A percentile compares a stretch with the other conserved stretches of the same genome.
phyloP scores from a whole-genome alignment of 306 rosid genomes.

The Pterocarpus santalinus region DNA sequence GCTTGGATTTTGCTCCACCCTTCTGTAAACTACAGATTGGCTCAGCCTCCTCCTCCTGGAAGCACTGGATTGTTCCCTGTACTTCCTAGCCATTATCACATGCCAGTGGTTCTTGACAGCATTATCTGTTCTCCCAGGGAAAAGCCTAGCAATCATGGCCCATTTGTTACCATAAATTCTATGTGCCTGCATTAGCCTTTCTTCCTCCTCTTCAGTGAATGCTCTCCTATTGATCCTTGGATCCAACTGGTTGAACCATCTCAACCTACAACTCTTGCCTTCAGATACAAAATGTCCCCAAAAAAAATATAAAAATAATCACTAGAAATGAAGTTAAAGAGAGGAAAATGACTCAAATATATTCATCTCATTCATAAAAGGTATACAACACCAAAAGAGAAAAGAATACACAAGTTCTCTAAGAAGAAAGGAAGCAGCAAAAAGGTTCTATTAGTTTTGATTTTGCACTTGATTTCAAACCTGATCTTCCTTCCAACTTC shows the following conservation, averaged over 20 bases:
- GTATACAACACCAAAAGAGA: too few relatives aligned
- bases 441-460: too few relatives aligned
- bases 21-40: slow-evolving; percentile 58
- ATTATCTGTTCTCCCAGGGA: slow-evolving; percentile 96
- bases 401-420: too few relatives aligned
- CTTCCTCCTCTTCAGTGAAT: slow-evolving; percentile 91
- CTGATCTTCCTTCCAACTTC: slow-evolving; percentile 97
- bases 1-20: slow-evolving; percentile 64
- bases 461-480: slow-evolving; percentile 45
- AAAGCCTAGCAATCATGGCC: slow-evolving; percentile 96
- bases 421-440: too few relatives aligned
- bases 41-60: slow-evolving; percentile 68
- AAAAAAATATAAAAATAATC: too few relatives aligned
- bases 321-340: too few relatives aligned
- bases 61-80: slow-evolving; percentile 84
- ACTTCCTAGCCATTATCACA: slow-evolving; percentile 96
- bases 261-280: slow-evolving; percentile 94
- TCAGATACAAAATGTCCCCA: too few relatives aligned
- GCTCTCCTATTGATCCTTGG: slow-evolving; percentile 92
- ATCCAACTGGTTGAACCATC: slow-evolving; percentile 98
- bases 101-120: slow-evolving; percentile 99
- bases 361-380: too few relatives aligned
- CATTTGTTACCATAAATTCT: slow-evolving; percentile 93
- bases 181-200: slow-evolving; percentile 93
- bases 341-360: too few relatives aligned